These are phyloP conservation scores for Acanthamoeba healyi DNA, from an alignment of 208 protist genomes.

Conservation along the genomic window DNA sequence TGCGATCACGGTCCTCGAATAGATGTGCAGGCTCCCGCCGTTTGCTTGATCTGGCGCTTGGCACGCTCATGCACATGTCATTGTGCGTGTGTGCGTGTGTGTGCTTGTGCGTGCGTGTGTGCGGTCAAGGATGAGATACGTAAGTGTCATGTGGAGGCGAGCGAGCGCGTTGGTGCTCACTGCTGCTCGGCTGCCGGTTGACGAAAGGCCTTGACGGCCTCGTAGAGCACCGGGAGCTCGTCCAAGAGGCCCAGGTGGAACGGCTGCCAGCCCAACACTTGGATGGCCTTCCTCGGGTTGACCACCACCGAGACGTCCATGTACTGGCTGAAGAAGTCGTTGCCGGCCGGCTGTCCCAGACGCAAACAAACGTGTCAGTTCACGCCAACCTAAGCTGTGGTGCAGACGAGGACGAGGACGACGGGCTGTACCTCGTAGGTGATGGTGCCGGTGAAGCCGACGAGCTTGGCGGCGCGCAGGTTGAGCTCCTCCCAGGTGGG, in stretches of 20 bases:
- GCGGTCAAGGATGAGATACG: too few relatives aligned
- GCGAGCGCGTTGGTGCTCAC: too few relatives aligned
- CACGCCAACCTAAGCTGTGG: too few relatives aligned
- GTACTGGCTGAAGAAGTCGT: conserved; percentile 17
- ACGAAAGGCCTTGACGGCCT: conserved; percentile 38
- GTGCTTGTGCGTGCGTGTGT: too few relatives aligned
- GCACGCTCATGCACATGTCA: too few relatives aligned
- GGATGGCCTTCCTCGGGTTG: conserved; percentile 37
- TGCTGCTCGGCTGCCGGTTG: not conserved
- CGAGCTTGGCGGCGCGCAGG: conserved; percentile 20
- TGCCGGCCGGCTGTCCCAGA: not conserved
- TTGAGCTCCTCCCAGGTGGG: conserved; percentile 68
- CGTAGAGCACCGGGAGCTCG: conserved; percentile 37
- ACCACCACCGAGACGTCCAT: conserved; percentile 43
- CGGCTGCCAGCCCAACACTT: conserved; percentile 69
- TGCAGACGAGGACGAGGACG: not conserved
- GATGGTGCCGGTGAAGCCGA: conserved; percentile 16
- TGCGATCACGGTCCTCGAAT: too few relatives aligned
- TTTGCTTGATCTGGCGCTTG: too few relatives aligned
- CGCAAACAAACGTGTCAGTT: not conserved
- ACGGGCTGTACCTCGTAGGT: conserved; percentile 32
- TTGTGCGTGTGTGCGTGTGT: too few relatives aligned
- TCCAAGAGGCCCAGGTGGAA: conserved; percentile 53
- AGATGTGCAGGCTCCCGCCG: too few relatives aligned
- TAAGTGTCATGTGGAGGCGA: too few relatives aligned